phyloP scores from a whole-genome alignment of 2,329 filamentous ascomycete species.

The Ambrosiella xylebori region DNA sequence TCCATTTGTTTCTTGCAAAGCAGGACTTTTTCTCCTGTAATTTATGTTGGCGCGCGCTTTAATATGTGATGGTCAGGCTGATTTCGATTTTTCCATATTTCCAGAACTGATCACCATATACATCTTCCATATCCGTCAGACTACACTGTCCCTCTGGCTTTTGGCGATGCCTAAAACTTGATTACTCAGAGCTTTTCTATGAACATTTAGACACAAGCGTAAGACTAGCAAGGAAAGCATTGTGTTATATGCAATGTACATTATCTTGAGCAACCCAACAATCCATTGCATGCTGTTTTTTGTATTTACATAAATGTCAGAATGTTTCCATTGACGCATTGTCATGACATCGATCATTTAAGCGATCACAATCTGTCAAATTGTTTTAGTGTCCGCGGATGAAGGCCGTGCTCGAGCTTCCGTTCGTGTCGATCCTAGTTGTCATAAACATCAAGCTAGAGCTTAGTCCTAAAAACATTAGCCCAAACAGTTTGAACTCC shows the following conservation, averaged over 20 bases:
- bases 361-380: neutral
- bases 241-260: no score
- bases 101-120: neutral
- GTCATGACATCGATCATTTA: neutral
- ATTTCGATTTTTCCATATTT: neutral
- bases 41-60: neutral
- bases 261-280: no score
- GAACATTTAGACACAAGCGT: no score
- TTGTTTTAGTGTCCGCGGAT: neutral
- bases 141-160: no score
- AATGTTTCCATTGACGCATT: neutral
- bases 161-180: no score
- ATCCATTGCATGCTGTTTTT: no score
- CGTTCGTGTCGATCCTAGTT: neutral
- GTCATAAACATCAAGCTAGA: neutral
- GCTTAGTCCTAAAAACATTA: neutral
- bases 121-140: neutral
- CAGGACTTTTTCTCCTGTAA: neutral
- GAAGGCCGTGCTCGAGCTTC: neutral
- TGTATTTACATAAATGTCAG: no score
- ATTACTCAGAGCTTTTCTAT: no score
- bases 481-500: neutral
- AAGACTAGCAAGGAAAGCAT: no score
- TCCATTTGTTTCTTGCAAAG: neutral
- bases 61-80: neutral